Base-by-base conservation (phyloP, 1,139 yeast genomes). In the Hansenula lynferdii region DNA sequence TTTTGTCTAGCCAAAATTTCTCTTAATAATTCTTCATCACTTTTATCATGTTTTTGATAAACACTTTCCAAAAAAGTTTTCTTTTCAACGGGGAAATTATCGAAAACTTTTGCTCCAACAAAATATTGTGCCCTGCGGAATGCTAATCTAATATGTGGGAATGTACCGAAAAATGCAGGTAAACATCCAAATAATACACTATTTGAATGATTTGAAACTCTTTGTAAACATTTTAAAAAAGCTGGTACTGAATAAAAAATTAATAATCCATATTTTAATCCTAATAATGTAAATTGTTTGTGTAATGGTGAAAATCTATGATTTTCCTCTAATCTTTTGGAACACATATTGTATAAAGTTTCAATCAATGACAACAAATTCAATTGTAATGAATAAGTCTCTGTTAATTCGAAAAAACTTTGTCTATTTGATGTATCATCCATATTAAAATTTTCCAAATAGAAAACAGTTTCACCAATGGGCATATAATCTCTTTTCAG, bases 41-140 rank as follows among this genome's bases (percentile, higher is more conserved):
- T 24, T 7, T 31, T 31, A 10, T 23, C 21, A 23, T 31, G 34
- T 17, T 31, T 31, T 17, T 16, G 27, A 31, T 31, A 31, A 16
- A 31, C 12, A 23, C 28, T 23, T 11, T 14, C 28, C 17, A 31
- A 31, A 5, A 31, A 18, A 7, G 28, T 31, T 6, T 15, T 26
- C 12, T 31, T 31, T 12, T 31, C 34, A 12, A 31, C 34, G 5
- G 34, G 37, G 19, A 35, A 29, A 15, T 9, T 23, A 18, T 35
- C 30, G 20, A 25, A 35, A 6, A 30, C 23, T 20, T 21, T 24
- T 14, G 23, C 8, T 7, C 34, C 29, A 14, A 16, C 11, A 21
- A 25, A 24, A 4, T 17, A 11, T n/a, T 15, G n/a, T 16, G 33
- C 19, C 17, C 34, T 35, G 29, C 37, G 29, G 16, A 30, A 35